Base-by-base conservation (phyloP, 2,329 filamentous ascomycete species). In the Cordyceps pruinosa region DNA sequence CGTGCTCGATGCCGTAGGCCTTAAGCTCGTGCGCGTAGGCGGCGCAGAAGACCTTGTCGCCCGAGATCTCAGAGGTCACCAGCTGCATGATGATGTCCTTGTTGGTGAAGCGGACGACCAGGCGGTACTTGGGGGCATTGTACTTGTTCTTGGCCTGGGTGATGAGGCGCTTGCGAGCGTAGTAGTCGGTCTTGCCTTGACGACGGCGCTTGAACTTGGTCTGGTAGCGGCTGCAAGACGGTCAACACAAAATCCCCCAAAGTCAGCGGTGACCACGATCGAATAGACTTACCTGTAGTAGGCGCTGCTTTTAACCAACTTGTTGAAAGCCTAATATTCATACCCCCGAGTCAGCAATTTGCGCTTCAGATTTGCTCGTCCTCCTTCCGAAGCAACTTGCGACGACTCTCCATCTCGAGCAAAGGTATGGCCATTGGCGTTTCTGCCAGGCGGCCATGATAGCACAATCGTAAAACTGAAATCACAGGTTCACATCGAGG, bases 81-180 rank as follows among this genome's bases (percentile, higher is more conserved):
- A 99, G 94, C 84, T 99, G 94, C 81, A 86, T 87, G 81, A 97
- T 89, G 83, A 97, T 96, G 85, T 99, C 93, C 79, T 91, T 90
- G 88, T 97, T 96, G 84, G 90, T 95, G 88, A 96, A 96, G 77
- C 94, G 94, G 75, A 99, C 90, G 67, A 99, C 94, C 73, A 99
- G 88, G 74, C 94, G 90, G 88, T 99, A 97, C 87, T 99, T 99
- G 80, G 94, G 94, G 64, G 94, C 89, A 82, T 96, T 96, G 89
- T 97, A 99, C 89, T 99, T 99, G 90, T 99, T 99, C 90, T 97
- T 99, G 82, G 94, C 94, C 86, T 99, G 94, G 83, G 90, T 92
- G 84, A 97, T 94, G 78, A 99, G 85, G 74, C 94, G 89, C 90
- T 97, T 97, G 78, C 94, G 93, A 75, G 94, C 94, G 79, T 97